Percentiles rank a stretch among this genome's conserved stretches.
These are phyloP conservation scores for Ophiostoma montium DNA, from an alignment of 2,329 filamentous ascomycete species.

Conservation along the genomic window DNA sequence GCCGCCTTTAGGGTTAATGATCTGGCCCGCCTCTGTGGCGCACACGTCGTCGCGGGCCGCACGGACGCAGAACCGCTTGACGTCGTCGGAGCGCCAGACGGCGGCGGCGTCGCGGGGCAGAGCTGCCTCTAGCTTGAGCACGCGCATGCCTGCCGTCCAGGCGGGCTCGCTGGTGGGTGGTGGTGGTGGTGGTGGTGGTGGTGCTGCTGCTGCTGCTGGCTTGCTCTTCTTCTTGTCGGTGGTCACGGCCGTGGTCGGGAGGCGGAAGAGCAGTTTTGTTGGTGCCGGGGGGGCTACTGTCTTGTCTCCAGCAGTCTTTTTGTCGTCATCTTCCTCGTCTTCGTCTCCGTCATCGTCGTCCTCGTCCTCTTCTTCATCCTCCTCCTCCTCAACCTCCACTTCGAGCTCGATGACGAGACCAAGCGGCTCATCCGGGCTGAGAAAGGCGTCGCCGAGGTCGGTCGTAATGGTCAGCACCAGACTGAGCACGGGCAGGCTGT, in stretches of 20 bases:
- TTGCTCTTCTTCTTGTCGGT: not conserved
- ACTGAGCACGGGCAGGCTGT: conserved; percentile 20
- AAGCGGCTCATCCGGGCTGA: conserved; percentile 31
- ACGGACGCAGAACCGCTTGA: conserved; percentile 15
- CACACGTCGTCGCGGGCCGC: conserved; percentile 12
- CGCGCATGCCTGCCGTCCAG: conserved; percentile 22
- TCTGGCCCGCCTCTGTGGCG: conserved; percentile 13
- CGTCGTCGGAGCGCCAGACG: not conserved
- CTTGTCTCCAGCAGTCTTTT: not conserved
- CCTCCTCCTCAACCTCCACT: conserved; percentile 7
- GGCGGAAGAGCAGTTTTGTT: not conserved
- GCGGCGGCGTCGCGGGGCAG: conserved; percentile 11
- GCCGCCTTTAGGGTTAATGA: conserved; percentile 10
- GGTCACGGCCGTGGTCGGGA: not conserved
- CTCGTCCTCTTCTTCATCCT: not conserved
- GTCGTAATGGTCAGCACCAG: conserved; percentile 42
- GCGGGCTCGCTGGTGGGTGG: not conserved
- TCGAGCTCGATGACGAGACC: conserved; percentile 22
- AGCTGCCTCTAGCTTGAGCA: conserved; percentile 22
- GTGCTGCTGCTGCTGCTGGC: not conserved
- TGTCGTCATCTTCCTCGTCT: not conserved
- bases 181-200: not conserved
- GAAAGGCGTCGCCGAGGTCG: conserved; percentile 41
- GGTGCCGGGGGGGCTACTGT: not conserved
- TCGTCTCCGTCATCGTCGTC: not conserved